Base-by-base conservation (phyloP, 106 monocot genomes). In the Triglochin maritima region DNA sequence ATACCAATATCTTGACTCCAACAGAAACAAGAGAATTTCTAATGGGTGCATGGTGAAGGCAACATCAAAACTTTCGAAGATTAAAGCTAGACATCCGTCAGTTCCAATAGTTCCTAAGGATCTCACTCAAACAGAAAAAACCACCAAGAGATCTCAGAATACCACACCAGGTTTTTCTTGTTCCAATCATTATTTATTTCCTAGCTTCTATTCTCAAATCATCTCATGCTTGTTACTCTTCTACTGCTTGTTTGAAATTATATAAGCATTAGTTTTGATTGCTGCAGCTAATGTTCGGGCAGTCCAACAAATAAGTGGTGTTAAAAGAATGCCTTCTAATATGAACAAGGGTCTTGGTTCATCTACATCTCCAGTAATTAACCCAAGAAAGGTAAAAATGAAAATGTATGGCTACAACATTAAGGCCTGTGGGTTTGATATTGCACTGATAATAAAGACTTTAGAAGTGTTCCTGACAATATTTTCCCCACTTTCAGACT, bases 51-150 rank as follows among this genome's bases (percentile, higher is more conserved):
- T 69, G 3, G 16, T 50, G 70, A 76, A 69, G 64, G 72, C 75
- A 44, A 14, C 79, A 69, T 80, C 80, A 59, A 92, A 87, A 76
- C 42, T 81, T 11, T 85, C 78, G 6, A 92, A 77, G 62, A 52
- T 90, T 45, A 65, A 51, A 47, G 67, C 69, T 14, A 75, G 67
- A 53, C 54, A 41, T 50, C 51, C 76, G 41, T 73, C 83, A 50
- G 14, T 70, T 65, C 59, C 77, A 6, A 14, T 46, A 46, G 5
- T 57, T 75, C 44, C 68, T 2, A 77, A 69, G 55, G 72, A 70
- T 77, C 57, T 9, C 16, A 45, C 60, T 44, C 44, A 71, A 55
- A 50, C 61, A 69, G 59, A 71, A 69, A 73, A 64, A 9, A 14
- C 7, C n/a, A 62, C 72, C 45, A 80, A 80, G 75, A 15, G 42